These are phyloP conservation scores for Metschnikowia kunwiensis DNA, from an alignment of 805 yeast genomes.

Conservation along the genomic window DNA sequence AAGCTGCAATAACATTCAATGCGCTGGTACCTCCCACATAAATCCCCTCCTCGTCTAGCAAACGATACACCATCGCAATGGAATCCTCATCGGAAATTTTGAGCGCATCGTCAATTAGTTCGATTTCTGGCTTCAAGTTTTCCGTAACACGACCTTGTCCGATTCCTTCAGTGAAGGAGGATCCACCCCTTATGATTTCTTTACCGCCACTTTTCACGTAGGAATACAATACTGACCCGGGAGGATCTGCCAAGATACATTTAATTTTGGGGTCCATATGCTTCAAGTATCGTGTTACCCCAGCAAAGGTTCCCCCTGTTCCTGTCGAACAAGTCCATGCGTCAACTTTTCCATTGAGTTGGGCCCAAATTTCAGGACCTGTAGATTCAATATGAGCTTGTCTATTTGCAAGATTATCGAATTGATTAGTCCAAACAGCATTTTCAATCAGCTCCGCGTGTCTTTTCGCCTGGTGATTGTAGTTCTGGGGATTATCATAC, in stretches of 20 bases:
- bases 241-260: conserved; percentile 84
- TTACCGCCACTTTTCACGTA: conserved; percentile 71
- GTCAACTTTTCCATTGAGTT: conserved; percentile 70
- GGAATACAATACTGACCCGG: conserved; percentile 82
- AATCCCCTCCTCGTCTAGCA: conserved; percentile 86
- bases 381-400: conserved; percentile 87
- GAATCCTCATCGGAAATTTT: conserved; percentile 76
- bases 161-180: conserved; percentile 92
- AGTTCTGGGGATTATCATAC: conserved; percentile 75
- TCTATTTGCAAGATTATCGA: conserved; percentile 83
- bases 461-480: conserved; percentile 81
- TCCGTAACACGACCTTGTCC: conserved; percentile 93
- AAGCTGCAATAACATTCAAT: conserved; percentile 86
- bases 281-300: conserved; percentile 75
- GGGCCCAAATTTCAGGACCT: conserved; percentile 91
- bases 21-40: conserved; percentile 91
- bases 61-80: conserved; percentile 77
- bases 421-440: conserved; percentile 92
- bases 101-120: conserved; percentile 74
- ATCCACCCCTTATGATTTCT: conserved; percentile 67
- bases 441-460: conserved; percentile 74
- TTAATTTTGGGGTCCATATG: conserved; percentile 57
- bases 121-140: conserved; percentile 71
- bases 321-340: conserved; percentile 91
- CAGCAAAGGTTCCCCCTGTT: conserved; percentile 91